Base-by-base conservation (phyloP, 2,329 filamentous ascomycete genomes). In the Graphilbum ipis-grandicollis region DNA sequence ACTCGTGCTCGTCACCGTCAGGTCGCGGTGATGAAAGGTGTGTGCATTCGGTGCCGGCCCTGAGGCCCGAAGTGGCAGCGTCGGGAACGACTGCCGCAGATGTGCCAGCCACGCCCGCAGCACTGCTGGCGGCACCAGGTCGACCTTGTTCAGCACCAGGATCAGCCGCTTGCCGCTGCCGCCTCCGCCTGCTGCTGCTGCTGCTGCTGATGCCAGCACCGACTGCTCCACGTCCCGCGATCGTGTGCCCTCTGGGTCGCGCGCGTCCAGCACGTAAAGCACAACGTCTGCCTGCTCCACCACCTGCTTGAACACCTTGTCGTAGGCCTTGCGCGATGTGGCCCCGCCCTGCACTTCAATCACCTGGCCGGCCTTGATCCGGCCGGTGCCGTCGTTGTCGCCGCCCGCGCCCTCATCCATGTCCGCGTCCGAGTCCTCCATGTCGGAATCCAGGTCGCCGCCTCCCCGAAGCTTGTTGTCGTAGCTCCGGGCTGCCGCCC, bases 301-400 rank as follows among this genome's bases (percentile, higher is more conserved):
- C 14, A 94, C 85, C 52, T 83, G 72, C 65, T 93, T 93, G 68
- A 93, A 94, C 48, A 92, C 75, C 65, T 93, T 93, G 68, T 93
- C 85, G 57, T 88, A 93, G 38, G 84, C 82, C 57, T 77, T 83
- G 50, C 85, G 73, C 36, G 86, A 93, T 3, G 70, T 68, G 7
- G 68, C 65, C 14, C 63, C 64, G 41, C 65, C 59, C 17, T 60
- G 60, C 28, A 72, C 57, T 31, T 66, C 61, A 29, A 61, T 57
- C 19, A 58, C 60, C n/a, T 56, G 65, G 21, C 56, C 62, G 4
- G 66, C 64, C 9, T 12, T 6, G n/a, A 7, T 19, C 15, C n/a
- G 15, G n/a, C 61, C 63, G 41, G 65, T 58, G 15, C 58, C 56
- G 18, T 57, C 59, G 15, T 56, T 64, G 23, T 57, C 63, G 8